Evolutionary conservation across 2,329 filamentous ascomycete genomes (phyloP), one percentile per base, ranked within the genome.

Genomic region (Sporothrix pseudoabietina): DNA sequence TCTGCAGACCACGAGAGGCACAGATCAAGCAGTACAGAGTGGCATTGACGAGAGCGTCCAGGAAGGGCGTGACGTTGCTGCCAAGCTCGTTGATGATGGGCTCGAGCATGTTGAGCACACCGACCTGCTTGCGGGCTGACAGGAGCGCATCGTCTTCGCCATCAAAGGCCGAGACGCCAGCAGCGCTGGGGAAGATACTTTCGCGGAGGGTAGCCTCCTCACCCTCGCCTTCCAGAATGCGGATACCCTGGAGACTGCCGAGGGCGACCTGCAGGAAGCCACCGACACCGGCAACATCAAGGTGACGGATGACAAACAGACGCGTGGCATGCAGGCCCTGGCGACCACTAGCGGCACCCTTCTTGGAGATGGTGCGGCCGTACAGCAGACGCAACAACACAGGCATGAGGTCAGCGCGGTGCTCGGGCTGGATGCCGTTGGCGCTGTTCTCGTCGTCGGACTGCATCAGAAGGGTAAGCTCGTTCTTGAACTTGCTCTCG

Each of bases 81-180:
- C 94, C 94, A 49, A 98, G 87, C 71, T 96, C 94, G 73, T 92
- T 91, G 74, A 98, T 89, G 80, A 98, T 89, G 12, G 95, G 90
- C 74, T 94, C 91, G 69, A 96, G 86, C 93, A 98, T 96, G 79
- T 97, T 97, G 70, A 97, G 84, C 79, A 98, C 89, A 84, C 97
- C 96, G 74, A 96, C 88, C 81, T 98, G 95, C 81, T 94, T 96
- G 78, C 94, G 89, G 12, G 87, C 82, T 19, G 88, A 87, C 35
- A 94, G 82, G 14, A 91, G 75, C 1, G 44, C 30, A 4, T 66
- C 66, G 54, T 72, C 71, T 6, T 71, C 72, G 49, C 26, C 16
- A 10, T 39, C 69, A n/a, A 49, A 52, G 12, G 22, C 49, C 0
- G 59, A 63, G 4, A n/a, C 49, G 32, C 49, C 54, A 19, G 16